Evolutionary conservation across 495 filamentous ascomycete genomes (phyloP).

Genomic region (Endocarpon pusillum): DNA sequence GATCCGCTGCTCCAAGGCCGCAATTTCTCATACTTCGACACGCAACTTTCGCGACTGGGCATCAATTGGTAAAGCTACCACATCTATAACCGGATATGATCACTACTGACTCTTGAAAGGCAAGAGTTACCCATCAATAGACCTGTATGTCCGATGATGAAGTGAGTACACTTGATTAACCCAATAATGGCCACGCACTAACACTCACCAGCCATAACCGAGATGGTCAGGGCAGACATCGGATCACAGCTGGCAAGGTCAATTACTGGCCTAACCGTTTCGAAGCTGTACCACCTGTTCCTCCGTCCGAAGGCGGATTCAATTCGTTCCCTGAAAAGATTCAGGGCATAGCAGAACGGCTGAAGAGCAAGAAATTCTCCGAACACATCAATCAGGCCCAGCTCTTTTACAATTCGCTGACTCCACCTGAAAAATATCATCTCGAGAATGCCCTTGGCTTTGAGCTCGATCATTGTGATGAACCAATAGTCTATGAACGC

Average conservation of each 20-base stretch:
- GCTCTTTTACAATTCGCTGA: slow-evolving; percentile 69
- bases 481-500: slow-evolving; percentile 60
- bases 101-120: no score
- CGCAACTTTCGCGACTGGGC: slow-evolving; percentile 67
- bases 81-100: slow-evolving; percentile 62
- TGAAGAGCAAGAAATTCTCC: slow-evolving; percentile 58
- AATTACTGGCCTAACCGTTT: slow-evolving; percentile 88
- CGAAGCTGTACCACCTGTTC: slow-evolving; percentile 42
- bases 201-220: slow-evolving; percentile 13
- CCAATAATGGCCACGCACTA: no score
- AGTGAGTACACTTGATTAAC: no score
- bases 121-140: slow-evolving; percentile 74
- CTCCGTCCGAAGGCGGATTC: slow-evolving; percentile 43
- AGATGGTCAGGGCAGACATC: slow-evolving; percentile 31
- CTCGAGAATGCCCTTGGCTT: slow-evolving; percentile 55
- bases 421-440: slow-evolving; percentile 51
- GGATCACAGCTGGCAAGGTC: slow-evolving; percentile 48
- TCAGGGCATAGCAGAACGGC: slow-evolving; percentile 51
- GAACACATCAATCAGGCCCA: slow-evolving; percentile 53
- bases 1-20: slow-evolving; percentile 71
- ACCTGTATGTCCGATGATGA: slow-evolving; percentile 62
- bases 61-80: slow-evolving; percentile 76
- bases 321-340: slow-evolving; percentile 48
- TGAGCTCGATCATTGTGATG: slow-evolving; percentile 82
- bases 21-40: slow-evolving; percentile 81